These are phyloP conservation scores for Elaeis oleifera DNA, from an alignment of 202 grass and related monocot species.

Conservation along the genomic window DNA sequence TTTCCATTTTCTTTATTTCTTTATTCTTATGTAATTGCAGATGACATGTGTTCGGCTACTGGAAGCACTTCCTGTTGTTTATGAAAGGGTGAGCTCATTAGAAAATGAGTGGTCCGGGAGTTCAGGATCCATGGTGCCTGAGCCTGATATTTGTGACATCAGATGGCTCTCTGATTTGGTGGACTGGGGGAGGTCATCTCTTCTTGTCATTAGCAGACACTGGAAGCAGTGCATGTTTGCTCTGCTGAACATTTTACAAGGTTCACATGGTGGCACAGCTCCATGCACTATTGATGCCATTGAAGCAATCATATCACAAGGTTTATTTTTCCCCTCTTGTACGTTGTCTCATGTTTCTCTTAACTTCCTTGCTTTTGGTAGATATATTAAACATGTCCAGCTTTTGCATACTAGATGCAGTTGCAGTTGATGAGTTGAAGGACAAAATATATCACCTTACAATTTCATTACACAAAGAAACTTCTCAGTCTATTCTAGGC, in stretches of 20 bases:
- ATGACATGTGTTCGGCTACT: slow-evolving; percentile 81
- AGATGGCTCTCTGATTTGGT: slow-evolving; percentile 58
- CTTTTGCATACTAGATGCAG: slow-evolving; percentile 49
- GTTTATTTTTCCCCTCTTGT: slow-evolving; percentile 34
- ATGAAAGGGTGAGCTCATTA: slow-evolving; percentile 40
- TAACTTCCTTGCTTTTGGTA: background rate
- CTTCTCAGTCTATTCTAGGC: slow-evolving; percentile 17
- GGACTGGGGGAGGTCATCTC: slow-evolving; percentile 84
- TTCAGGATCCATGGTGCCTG: slow-evolving; percentile 20
- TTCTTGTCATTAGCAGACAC: slow-evolving; percentile 65
- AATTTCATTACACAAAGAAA: slow-evolving; percentile 48
- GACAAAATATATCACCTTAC: slow-evolving; percentile 48
- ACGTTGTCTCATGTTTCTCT: background rate
- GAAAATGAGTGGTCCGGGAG: slow-evolving; percentile 23
- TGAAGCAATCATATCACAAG: slow-evolving; percentile 45
- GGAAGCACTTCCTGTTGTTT: slow-evolving; percentile 69
- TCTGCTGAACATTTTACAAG: slow-evolving; percentile 50
- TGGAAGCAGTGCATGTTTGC: slow-evolving; percentile 82
- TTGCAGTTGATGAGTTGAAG: slow-evolving; percentile 52
- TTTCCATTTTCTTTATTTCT: background rate
- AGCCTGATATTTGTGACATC: slow-evolving; percentile 31
- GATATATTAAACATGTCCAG: slow-evolving; percentile 15
- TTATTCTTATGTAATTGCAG: slow-evolving; percentile 42
- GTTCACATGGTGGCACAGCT: slow-evolving; percentile 32
- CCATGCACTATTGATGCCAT: slow-evolving; percentile 39